Base-by-base conservation (phyloP, 805 yeast genomes). In the Yarrowia deformans region DNA sequence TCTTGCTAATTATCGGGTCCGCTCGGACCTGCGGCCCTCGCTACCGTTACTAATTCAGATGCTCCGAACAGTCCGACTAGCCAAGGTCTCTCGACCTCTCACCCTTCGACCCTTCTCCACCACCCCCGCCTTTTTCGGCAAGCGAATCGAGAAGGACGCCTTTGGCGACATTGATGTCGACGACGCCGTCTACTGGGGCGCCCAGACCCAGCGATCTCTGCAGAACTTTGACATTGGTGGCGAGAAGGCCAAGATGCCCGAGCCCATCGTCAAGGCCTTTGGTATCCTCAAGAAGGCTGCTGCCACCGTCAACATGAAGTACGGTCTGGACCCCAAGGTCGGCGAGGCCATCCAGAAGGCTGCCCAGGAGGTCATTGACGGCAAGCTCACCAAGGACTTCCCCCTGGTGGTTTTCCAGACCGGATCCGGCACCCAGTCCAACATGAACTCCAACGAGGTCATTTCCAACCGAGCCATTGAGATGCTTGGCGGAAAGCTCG, bases 391-490 rank as follows among this genome's bases (percentile, higher is more conserved):
- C 72, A 97, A 90, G 76, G 97, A 95, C 81, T 95, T 95, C 88
- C 99, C 99, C 70, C 84, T 95, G 79, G 99, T 95, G 70, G 98
- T 95, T 45, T 95, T 93, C 90, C 99, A 95, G 84, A 95, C 99
- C 71, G 99, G 99, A 70, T 91, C 97, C 40, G 99, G 99, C 79
- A 95, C 99, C 70, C 99, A 95, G 82, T 89, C 97, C 72, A 95
- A 95, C 85, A 95, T 95, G 98, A 94, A 95, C 81, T 97, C 98
- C 78, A 95, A 95, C 81, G 99, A 95, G 84, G 99, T 95, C 74
- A 95, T 95, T 77, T 91, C 97, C 69, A 95, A 95, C 87, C 89
- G 99, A 77, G 99, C 99, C 75, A 95, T 95, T 80, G 98, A 95
- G 83, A 77, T 95, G 68, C 85, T 95, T 73, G 98, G 98, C 72